Base-by-base conservation (phyloP, 768 basidiomycete species). In the Paxillus involutus region DNA sequence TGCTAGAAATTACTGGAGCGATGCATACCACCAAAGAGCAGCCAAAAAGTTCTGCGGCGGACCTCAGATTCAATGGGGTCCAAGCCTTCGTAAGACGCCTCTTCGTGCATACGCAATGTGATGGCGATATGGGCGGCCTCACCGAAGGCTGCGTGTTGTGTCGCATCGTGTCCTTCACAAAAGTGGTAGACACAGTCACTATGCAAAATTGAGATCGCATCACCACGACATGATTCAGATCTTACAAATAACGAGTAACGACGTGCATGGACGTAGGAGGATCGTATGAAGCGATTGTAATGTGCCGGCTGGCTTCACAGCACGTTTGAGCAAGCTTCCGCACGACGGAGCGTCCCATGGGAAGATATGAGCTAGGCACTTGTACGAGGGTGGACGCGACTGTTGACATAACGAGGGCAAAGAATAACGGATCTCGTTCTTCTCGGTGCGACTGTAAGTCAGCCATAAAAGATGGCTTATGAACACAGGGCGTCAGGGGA, bases 391-490 rank as follows among this genome's bases (percentile, higher is more conserved):
- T 95, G 14, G 86, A 87, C 4, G 92, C 90, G 16, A 94, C 83
- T 10, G 91, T 91, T 13, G 87, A 89, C 86, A 94, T 89, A 58
- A 97, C 89, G 29, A 96, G 74, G 5, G 92, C 87, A 63, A 91
- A 94, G 76, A 94, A 96, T 37, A 95, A 81, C 26, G 92, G 91
- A 62, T 95, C 90, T 17, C 84, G 81, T 65, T 94, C 91, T 72
- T 95, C 94, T 53, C 91, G 73, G 41, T 82, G 82, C 0, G 83
- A 76, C 58, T 87, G 84, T 30, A 97, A 76, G 72, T 94, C 94
- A n/a, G 89, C 87, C 83, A 93, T 87, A 69, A 94, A 94, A 2
- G 89, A 90, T 26, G 91, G 91, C 65, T 89, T 89, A 74, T 97
- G 94, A 42, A 97, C 75, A 69, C 90, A 93, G 6, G 94, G 94